A percentile compares a stretch with the other conserved stretches of the same genome.
Evolutionary conservation across 139 green algal species (phyloP).

Genomic region (Trebouxia sp.): DNA sequence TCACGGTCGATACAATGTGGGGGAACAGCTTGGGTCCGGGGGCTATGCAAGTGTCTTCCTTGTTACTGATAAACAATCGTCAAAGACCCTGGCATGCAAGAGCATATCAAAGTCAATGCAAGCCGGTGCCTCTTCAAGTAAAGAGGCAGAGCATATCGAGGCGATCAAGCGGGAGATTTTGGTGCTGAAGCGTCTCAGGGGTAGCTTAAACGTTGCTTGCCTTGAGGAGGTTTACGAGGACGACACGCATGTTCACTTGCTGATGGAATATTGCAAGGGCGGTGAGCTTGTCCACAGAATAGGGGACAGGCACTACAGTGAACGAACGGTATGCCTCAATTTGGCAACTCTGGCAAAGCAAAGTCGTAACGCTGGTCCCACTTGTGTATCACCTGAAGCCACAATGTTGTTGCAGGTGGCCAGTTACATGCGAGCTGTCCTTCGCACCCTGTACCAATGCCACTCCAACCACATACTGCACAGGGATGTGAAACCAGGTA

Average conservation of each 20-base stretch:
- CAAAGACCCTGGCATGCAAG: constrained; percentile 77
- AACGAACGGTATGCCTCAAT: constrained; percentile 72
- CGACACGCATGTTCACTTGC: constrained; percentile 73
- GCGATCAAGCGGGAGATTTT: constrained; percentile 72
- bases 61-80: constrained; percentile 51
- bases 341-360: too few relatives aligned
- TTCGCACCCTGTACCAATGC: constrained; percentile 77
- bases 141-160: constrained; percentile 71
- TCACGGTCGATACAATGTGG: constrained; percentile 46
- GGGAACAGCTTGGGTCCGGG: constrained; percentile 57
- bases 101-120: constrained; percentile 61
- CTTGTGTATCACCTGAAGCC: background rate
- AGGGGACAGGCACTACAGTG: constrained; percentile 72
- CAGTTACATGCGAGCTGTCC: constrained; percentile 72
- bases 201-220: constrained; percentile 81
- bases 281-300: constrained; percentile 82
- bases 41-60: constrained; percentile 76
- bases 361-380: too few relatives aligned
- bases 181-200: constrained; percentile 69
- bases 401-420: constrained; percentile 55
- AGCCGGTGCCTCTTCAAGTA: constrained; percentile 44
- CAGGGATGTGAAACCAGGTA: constrained; percentile 74
- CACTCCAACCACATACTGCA: constrained; percentile 80
- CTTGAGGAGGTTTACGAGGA: constrained; percentile 78
- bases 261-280: constrained; percentile 85